phyloP scores from a whole-genome alignment of 352 stramenopile species.

The Globisporangium orthogonon region DNA sequence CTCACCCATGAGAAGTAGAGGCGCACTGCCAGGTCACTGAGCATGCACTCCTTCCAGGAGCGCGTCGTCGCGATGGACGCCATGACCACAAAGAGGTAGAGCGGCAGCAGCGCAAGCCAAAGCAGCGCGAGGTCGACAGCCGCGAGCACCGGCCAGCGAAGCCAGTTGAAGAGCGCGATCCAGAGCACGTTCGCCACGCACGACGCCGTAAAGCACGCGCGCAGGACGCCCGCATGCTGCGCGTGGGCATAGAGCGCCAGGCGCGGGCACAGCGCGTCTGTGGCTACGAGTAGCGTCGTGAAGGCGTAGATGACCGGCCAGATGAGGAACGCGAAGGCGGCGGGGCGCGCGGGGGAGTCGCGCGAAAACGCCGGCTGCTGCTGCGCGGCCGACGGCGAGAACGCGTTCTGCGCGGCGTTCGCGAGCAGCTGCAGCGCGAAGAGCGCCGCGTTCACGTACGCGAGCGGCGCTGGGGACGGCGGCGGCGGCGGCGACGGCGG shows the following conservation, averaged over 20 bases:
- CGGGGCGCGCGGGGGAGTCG: conserved; percentile 9
- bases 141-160: conserved; percentile 23
- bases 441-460: conserved; percentile 42
- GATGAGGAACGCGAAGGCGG: conserved; percentile 16
- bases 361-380: conserved; percentile 1
- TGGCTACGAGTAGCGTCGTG: conserved; percentile 14
- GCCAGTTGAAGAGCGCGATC: conserved; percentile 18
- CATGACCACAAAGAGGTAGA: conserved; percentile 58
- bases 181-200: conserved; percentile 16
- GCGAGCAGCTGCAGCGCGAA: conserved; percentile 43
- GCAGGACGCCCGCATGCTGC: conserved; percentile 3
- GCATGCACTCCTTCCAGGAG: conserved; percentile 43
- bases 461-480: conserved; percentile 17
- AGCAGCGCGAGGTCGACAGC: conserved; percentile 44
- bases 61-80: conserved; percentile 24
- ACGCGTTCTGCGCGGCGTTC: conserved; percentile 30
- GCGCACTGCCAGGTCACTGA: conserved; percentile 48
- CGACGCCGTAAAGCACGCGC: conserved; percentile 13
- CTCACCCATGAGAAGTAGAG: conserved; percentile 69
- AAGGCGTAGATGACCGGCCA: conserved; percentile 21
- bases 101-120: conserved; percentile 44
- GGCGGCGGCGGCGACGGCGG: no score
- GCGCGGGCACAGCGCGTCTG: conserved; percentile 13
- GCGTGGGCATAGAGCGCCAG: conserved; percentile 14
- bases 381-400: conserved; percentile 19